Conservation (phyloP, 306 rosid species). For the Malus fusca region DNA sequence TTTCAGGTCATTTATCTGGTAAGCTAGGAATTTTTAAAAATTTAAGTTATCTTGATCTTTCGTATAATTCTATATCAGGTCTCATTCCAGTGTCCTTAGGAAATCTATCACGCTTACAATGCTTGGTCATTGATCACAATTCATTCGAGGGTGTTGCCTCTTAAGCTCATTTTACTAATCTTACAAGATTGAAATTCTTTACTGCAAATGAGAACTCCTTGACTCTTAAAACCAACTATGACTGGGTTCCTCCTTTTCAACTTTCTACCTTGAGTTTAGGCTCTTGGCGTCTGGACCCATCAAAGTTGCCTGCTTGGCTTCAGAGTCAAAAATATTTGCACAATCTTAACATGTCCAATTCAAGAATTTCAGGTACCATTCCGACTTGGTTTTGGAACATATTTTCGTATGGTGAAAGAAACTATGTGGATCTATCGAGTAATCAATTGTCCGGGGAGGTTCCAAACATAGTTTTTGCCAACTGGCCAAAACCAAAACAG, state of each 20-base stretch:
- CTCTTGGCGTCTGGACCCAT: slow-evolving; percentile 21
- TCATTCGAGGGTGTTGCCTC: no score
- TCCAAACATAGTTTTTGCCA: not conserved
- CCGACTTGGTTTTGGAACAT: slow-evolving; percentile 9
- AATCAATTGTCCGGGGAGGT: slow-evolving; percentile 24
- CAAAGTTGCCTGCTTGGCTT: slow-evolving; percentile 32
- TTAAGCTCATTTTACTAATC: no score
- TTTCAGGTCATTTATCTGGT: slow-evolving; percentile 4
- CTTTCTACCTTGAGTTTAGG: slow-evolving; percentile 4
- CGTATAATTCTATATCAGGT: not conserved
- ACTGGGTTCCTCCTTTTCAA: slow-evolving; percentile 2
- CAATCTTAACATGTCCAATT: not conserved
- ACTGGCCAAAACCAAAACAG: not conserved
- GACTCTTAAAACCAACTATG: no score
- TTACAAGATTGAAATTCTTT: no score
- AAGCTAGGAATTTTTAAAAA: not conserved
- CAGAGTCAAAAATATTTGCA: not conserved
- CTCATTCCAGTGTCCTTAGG: not conserved
- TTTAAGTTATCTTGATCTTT: not conserved
- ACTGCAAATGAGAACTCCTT: no score
- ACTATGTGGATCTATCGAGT: not conserved
- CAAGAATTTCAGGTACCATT: not conserved
- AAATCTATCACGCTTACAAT: no score
- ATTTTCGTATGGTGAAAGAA: not conserved
- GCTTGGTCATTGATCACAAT: no score